These are phyloP conservation scores for Cairneyella variabilis DNA, from an alignment of 495 filamentous ascomycete genomes.

Conservation along the genomic window DNA sequence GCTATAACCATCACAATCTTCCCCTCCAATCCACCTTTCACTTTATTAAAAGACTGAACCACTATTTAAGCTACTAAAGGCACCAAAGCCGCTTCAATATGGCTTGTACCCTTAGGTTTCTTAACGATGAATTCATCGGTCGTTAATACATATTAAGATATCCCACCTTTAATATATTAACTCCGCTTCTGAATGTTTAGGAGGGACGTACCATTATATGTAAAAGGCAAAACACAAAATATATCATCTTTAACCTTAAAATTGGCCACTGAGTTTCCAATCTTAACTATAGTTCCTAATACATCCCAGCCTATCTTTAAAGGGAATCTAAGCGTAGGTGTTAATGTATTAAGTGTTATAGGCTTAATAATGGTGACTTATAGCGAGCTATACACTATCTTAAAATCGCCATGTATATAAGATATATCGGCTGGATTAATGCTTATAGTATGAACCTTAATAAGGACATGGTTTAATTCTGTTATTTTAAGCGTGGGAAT, in stretches of 20 bases:
- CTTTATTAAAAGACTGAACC: slow-evolving; percentile 37
- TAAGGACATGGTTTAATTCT: slow-evolving; percentile 39
- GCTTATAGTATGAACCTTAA: slow-evolving; percentile 43
- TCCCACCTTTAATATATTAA: neutral
- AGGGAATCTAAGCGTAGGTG: neutral
- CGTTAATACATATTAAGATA: slow-evolving; percentile 35
- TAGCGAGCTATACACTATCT: slow-evolving; percentile 30
- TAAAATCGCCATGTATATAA: slow-evolving; percentile 32
- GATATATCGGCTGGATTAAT: slow-evolving; percentile 47
- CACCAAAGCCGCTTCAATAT: slow-evolving; percentile 33
- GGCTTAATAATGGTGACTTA: neutral
- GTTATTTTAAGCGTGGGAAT: slow-evolving; percentile 37
- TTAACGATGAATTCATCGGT: slow-evolving; percentile 21
- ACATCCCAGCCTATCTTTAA: slow-evolving; percentile 36
- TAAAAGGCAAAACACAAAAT: slow-evolving; percentile 29
- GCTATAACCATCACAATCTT: slow-evolving; percentile 54
- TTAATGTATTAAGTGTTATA: too few relatives aligned
- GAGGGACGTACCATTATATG: slow-evolving; percentile 22
- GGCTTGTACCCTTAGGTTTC: slow-evolving; percentile 36
- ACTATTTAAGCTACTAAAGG: slow-evolving; percentile 35
- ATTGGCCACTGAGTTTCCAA: slow-evolving; percentile 34
- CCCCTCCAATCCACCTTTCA: slow-evolving; percentile 34
- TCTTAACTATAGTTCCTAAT: slow-evolving; percentile 40
- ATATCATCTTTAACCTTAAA: slow-evolving; percentile 47
- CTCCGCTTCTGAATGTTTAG: neutral